Base-by-base conservation (phyloP, 176 grass and related monocot genomes). In the Oryza punctata region DNA sequence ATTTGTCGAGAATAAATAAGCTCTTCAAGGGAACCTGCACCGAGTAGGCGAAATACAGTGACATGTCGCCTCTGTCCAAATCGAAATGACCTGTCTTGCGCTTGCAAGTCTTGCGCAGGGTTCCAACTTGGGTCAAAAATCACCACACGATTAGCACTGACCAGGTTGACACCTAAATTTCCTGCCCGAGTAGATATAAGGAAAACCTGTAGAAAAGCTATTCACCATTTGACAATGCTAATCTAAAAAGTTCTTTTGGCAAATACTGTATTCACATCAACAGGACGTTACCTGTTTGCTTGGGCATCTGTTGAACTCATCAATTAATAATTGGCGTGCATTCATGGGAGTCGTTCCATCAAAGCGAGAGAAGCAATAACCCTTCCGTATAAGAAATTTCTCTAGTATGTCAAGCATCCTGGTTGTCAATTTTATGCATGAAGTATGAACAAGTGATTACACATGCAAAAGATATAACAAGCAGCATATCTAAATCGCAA, bases 91-190 rank as follows among this genome's bases (percentile, higher is more conserved):
- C 95, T 92, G 72, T 98, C 95, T 80, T 98, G 95, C 30, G 95
- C 95, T 92, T 98, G 95, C 87, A 98, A 90, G 60, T 98, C 95
- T 92, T 98, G 95, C 21, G 92, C 92, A 82, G 95, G 95, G 63
- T 95, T 98, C 95, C 95, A 98, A 85, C 93, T 98, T 76, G 95
- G 95, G 81, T 98, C 95, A 81, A 98, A 98, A 75, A 98, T 98
- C 46, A 95, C 95, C 59, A 98, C 95, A 83, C 92, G 93, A 69
- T 98, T 98, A 86, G 95, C 92, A 73, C 92, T 93, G 45, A 95
- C 95, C 70, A 98, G 88, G 78, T 95, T 98, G 64, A 98, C 91
- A 79, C 95, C 95, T 89, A 98, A 85, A 87, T 89, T 92, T 64
- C 95, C 95, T 24, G 95, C 95, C 67, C 95, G 81, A 19, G 95